Percentiles rank a stretch among this genome's conserved stretches.
Conservation (phyloP, 768 basidiomycete genomes). For the Hericium erinaceus region DNA sequence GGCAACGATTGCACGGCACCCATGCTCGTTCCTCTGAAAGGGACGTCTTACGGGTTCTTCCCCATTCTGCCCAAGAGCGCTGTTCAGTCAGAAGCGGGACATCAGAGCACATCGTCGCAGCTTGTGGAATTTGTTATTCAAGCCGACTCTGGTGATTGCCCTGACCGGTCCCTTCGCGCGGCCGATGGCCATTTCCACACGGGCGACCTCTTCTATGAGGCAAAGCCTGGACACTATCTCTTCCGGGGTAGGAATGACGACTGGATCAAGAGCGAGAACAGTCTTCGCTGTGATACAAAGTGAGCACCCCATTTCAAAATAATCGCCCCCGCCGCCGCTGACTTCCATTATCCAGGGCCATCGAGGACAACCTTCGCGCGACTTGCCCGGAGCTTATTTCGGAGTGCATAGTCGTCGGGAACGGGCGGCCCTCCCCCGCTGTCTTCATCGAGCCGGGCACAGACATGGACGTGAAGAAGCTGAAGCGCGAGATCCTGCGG, state of each 20-base stretch:
- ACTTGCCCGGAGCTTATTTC: conserved; percentile 58
- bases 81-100: conserved; percentile 26
- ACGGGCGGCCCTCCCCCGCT: conserved; percentile 65
- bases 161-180: conserved; percentile 45
- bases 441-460: conserved; percentile 59
- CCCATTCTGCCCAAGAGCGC: conserved; percentile 37
- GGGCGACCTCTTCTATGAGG: conserved; percentile 71
- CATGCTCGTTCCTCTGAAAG: conserved; percentile 49
- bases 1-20: conserved; percentile 40
- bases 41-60: conserved; percentile 58
- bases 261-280: conserved; percentile 79
- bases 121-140: conserved; percentile 65
- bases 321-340: background rate
- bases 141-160: conserved; percentile 60
- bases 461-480: conserved; percentile 41
- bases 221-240: conserved; percentile 45
- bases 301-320: conserved; percentile 17
- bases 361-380: conserved; percentile 66
- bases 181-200: conserved; percentile 71
- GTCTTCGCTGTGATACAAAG: conserved; percentile 72
- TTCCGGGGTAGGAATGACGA: conserved; percentile 73
- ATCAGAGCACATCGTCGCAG: conserved; percentile 41
- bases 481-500: conserved; percentile 65
- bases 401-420: conserved; percentile 71
- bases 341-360: conserved; percentile 34